Conservation (phyloP, 441 rosid genomes). For the Adansonia rubrostipa region DNA sequence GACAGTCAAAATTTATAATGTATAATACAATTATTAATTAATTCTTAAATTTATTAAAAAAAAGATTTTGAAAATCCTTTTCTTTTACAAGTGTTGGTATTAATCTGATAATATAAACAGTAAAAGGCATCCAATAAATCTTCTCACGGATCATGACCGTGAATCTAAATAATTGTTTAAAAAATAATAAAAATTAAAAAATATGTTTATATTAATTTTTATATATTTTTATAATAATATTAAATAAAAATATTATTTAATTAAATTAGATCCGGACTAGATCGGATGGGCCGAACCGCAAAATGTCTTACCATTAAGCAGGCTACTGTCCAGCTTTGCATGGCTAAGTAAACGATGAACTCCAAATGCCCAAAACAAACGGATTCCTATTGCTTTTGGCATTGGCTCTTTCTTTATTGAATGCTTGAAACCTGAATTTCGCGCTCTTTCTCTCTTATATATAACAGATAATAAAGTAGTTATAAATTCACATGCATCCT, state of each 20-base stretch:
- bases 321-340: neutral
- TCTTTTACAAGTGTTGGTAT: neutral
- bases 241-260: no score
- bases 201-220: no score
- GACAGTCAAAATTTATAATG: neutral
- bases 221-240: no score
- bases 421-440: conserved; percentile 18
- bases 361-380: neutral
- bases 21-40: neutral
- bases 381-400: neutral
- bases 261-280: no score
- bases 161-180: no score
- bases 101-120: neutral
- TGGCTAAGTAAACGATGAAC: neutral
- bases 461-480: conserved; percentile 9
- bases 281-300: no score
- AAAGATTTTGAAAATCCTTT: no score
- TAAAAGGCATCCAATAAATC: neutral
- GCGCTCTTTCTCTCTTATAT: neutral
- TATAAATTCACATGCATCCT: conserved; percentile 45
- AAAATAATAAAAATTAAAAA: no score
- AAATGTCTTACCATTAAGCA: no score
- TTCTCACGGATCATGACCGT: no score
- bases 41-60: neutral
- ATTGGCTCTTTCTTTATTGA: neutral